These are phyloP conservation scores for Gnomoniopsis smithogilvyi DNA, from an alignment of 2,329 filamentous ascomycete genomes.

Conservation along the genomic window DNA sequence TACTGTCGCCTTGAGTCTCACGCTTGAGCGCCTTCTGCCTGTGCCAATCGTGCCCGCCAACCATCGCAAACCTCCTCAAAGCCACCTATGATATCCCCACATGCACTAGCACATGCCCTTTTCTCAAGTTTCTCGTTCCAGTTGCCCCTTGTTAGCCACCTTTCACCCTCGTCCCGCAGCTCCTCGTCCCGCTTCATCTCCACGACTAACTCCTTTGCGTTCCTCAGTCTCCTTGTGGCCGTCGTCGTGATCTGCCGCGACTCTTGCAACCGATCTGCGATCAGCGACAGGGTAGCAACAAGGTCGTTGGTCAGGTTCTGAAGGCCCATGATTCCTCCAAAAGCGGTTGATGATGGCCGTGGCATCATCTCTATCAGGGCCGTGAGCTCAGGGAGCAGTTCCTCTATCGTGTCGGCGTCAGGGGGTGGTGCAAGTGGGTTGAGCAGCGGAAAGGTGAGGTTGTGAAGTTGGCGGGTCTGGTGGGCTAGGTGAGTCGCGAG, in stretches of 20 bases:
- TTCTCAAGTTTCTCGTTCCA: constrained; percentile 76
- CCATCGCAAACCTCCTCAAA: constrained; percentile 88
- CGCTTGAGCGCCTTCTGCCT: constrained; percentile 49
- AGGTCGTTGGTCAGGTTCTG: constrained; percentile 70
- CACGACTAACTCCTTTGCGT: constrained; percentile 78
- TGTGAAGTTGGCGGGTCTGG: constrained; percentile 73
- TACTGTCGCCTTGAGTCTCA: constrained; percentile 18
- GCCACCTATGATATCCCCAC: constrained; percentile 82
- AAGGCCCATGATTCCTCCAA: constrained; percentile 65
- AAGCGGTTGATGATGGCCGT: constrained; percentile 56
- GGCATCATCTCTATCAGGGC: constrained; percentile 66
- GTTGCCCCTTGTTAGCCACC: constrained; percentile 76
- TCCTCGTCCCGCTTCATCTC: constrained; percentile 85
- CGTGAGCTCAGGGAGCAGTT: constrained; percentile 65
- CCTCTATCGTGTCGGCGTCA: constrained; percentile 63
- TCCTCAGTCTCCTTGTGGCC: constrained; percentile 75
- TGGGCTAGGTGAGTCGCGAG: constrained; percentile 71
- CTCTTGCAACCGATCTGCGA: constrained; percentile 93
- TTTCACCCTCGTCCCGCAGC: constrained; percentile 74
- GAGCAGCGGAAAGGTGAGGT: constrained; percentile 66
- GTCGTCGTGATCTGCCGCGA: constrained; percentile 82
- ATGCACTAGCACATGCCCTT: constrained; percentile 79
- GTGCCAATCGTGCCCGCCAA: constrained; percentile 73
- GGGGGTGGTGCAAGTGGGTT: constrained; percentile 64
- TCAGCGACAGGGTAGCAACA: constrained; percentile 75